A percentile compares a stretch with the other conserved stretches of the same genome.
Evolutionary conservation across 1,284 basidiomycete genomes (phyloP).

Genomic region (Boletus albobrunnescens): DNA sequence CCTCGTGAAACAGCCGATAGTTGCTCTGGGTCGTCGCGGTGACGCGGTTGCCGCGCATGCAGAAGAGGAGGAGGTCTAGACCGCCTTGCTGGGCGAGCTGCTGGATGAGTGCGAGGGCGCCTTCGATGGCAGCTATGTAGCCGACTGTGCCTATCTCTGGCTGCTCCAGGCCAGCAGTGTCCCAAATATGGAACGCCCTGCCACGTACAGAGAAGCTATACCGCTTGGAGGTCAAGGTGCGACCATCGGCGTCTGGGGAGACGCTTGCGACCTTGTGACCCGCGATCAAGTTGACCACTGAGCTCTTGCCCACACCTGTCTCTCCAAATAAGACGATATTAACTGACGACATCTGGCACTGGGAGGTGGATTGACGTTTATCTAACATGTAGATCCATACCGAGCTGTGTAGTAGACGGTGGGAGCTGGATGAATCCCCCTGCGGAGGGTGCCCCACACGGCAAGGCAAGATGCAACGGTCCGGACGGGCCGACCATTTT

Average conservation of each 20-base stretch:
- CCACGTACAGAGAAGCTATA: conserved; percentile 15
- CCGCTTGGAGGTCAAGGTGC: conserved; percentile 28
- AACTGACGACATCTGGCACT: too few species aligned
- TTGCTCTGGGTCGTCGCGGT: conserved; percentile 32
- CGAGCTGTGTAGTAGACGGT: too few species aligned
- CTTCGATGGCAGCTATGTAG: conserved; percentile 31
- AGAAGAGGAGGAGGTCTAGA: conserved; percentile 38
- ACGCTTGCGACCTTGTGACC: conserved; percentile 13
- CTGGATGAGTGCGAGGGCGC: conserved; percentile 32
- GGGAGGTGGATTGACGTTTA: too few species aligned
- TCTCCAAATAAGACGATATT: conserved; percentile 29
- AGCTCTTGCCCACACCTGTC: conserved; percentile 27
- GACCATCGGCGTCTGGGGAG: conserved; percentile 15
- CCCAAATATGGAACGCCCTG: conserved; percentile 27
- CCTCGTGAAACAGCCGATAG: conserved; percentile 34
- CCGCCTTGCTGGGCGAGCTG: conserved; percentile 28
- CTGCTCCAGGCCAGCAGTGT: conserved; percentile 39
- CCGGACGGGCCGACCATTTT: too few species aligned
- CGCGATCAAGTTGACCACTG: conserved; percentile 30
- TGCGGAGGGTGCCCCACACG: too few species aligned
- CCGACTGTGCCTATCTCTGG: conserved; percentile 23
- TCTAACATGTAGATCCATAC: too few species aligned
- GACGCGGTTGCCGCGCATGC: conserved; percentile 34
- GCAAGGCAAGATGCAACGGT: too few species aligned
- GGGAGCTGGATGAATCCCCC: too few species aligned